Evolutionary conservation across 345 rosid genomes (phyloP), one percentile per base, ranked within the genome.

Genomic region (Syzygium aromaticum): DNA sequence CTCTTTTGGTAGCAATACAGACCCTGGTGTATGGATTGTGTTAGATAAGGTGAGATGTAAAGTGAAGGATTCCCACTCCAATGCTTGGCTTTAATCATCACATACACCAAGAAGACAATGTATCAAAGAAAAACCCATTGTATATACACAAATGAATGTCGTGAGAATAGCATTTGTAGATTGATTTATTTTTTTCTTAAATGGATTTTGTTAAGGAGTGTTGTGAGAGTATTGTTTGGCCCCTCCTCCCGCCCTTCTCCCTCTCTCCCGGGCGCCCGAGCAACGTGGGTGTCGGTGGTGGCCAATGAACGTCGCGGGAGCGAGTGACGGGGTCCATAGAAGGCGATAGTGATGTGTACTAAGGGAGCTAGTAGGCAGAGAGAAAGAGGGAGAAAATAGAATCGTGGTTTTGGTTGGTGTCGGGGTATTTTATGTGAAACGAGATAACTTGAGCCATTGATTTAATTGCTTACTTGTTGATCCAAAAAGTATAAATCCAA

Each of bases 1-100:
- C 64, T 61, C 88, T 87, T 87, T 87, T 52, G 84, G 84, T 84
- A 61, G 89, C 84, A 64, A 23, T 83, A 43, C 52, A 86, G 46
- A 22, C 82, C 82, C 27, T 0, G 54, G 54, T 52, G 63, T 52
- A 38, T 33, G 27, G 82, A 73, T 73, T 73, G 46, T 43, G 46
- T 43, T 43, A 43, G 46, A 43, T 43, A 43, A 43, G 23, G 80
- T 83, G 86, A 84, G 80, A 87, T 61, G 80, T 57, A 83, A 84
- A 87, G 88, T 15, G 52, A 52, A 23, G 27, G 82, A 77, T 57
- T 83, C 61, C 82, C 86, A 54, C 51, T 38, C 54, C 46, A 8
- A 5, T 40, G 43, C 33, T 61, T 59, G 49, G 49, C 82, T 73
- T 73, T 73, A 38, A 73, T 73, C 82, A 73, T 73, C 49, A 73